phyloP scores from a whole-genome alignment of 768 basidiomycete species.

The Dendrothele bispora region DNA sequence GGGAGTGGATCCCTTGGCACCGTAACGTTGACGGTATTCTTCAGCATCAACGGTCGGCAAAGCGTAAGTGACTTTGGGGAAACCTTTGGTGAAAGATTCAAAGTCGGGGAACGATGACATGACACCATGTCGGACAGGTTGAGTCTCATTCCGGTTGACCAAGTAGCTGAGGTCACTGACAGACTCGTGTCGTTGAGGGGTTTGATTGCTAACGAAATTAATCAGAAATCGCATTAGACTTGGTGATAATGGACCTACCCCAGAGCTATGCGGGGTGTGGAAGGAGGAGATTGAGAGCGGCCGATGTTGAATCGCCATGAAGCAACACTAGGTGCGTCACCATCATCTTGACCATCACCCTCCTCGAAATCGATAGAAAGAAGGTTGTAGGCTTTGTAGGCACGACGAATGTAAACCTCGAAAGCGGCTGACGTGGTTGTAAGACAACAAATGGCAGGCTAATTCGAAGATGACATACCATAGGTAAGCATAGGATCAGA shows the following conservation, averaged over 20 bases:
- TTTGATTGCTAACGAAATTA: too few relatives aligned
- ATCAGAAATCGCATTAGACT: not conserved
- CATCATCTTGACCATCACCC: slow-evolving; percentile 82
- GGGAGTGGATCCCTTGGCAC: slow-evolving; percentile 69
- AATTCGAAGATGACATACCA: slow-evolving; percentile 43
- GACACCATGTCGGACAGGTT: slow-evolving; percentile 88
- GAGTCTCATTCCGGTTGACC: slow-evolving; percentile 81
- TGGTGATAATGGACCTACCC: slow-evolving; percentile 36
- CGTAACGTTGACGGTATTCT: slow-evolving; percentile 78
- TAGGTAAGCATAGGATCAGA: slow-evolving; percentile 81
- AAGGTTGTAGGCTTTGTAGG: slow-evolving; percentile 91
- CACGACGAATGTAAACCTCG: slow-evolving; percentile 94
- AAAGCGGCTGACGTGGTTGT: slow-evolving; percentile 68
- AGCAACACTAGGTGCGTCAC: slow-evolving; percentile 75
- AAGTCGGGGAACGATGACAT: slow-evolving; percentile 89
- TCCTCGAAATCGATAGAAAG: slow-evolving; percentile 94
- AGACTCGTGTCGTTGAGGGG: slow-evolving; percentile 82
- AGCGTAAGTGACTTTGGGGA: slow-evolving; percentile 67
- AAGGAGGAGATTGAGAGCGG: slow-evolving; percentile 81
- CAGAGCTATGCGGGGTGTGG: slow-evolving; percentile 67
- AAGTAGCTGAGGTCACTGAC: slow-evolving; percentile 96
- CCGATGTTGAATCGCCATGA: slow-evolving; percentile 97
- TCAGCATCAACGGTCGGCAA: slow-evolving; percentile 72
- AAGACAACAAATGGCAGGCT: not conserved
- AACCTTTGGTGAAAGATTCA: slow-evolving; percentile 65